phyloP scores from a whole-genome alignment of 257 asterid genomes.

The Leonotis leonurus region DNA sequence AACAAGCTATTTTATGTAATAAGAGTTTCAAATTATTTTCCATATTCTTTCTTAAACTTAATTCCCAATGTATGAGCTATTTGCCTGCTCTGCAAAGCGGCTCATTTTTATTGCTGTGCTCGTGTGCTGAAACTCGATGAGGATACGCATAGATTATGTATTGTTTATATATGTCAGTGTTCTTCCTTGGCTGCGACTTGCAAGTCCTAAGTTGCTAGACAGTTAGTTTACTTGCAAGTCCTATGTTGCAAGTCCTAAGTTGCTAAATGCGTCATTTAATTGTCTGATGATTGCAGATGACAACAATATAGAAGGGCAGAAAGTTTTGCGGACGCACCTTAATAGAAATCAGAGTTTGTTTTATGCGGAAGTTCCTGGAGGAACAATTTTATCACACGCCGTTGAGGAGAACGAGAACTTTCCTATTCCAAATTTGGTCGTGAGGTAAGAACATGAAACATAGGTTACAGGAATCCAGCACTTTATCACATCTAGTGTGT shows the following conservation, averaged over 20 bases:
- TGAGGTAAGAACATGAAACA: slow-evolving; percentile 59
- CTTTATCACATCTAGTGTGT: no score
- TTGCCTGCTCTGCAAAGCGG: background rate
- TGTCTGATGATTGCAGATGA: slow-evolving; percentile 43
- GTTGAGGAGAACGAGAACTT: slow-evolving; percentile 77
- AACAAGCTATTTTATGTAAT: slow-evolving; percentile 2
- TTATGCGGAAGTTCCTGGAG: slow-evolving; percentile 89
- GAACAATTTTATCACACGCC: slow-evolving; percentile 54
- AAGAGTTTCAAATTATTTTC: slow-evolving; percentile 7
- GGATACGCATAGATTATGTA: no score
- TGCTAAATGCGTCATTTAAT: slow-evolving; percentile 5
- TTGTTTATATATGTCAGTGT: no score
- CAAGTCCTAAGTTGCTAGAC: no score
- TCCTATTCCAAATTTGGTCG: slow-evolving; percentile 95
- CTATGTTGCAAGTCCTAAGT: no score
- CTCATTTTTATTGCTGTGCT: no score
- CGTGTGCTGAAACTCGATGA: no score
- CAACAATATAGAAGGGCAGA: slow-evolving; percentile 44
- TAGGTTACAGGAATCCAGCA: no score
- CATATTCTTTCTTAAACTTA: no score
- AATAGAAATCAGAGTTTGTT: slow-evolving; percentile 63
- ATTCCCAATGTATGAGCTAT: background rate
- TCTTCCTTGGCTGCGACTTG: no score
- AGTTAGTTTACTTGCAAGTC: no score
- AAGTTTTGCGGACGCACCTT: slow-evolving; percentile 40